Evolutionary conservation across 441 rosid species (phyloP).

Genomic region (Capsella rubella): DNA sequence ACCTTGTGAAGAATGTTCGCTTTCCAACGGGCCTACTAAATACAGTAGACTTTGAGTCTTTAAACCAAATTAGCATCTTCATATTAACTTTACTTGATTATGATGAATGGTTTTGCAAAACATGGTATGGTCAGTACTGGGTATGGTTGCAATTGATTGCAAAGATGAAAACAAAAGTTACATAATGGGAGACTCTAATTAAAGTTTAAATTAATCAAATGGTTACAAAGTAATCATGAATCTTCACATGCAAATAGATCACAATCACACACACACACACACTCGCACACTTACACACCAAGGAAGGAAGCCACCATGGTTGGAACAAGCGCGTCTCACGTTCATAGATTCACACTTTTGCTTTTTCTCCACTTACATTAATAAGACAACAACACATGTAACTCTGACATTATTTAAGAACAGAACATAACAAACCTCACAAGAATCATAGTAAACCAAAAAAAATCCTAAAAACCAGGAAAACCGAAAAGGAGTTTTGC

Average conservation of each 20-base stretch:
- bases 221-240: conserved; percentile 31
- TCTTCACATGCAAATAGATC: conserved; percentile 40
- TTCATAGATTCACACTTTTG: conserved; percentile 38
- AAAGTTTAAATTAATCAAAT: conserved; percentile 15
- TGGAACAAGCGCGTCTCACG: conserved; percentile 16
- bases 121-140: conserved; percentile 1
- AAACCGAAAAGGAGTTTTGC: conserved; percentile 8
- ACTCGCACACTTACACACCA: background rate
- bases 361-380: conserved; percentile 4
- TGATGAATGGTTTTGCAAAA: background rate
- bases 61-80: background rate
- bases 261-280: background rate
- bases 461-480: conserved; percentile 2
- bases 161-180: conserved; percentile 6
- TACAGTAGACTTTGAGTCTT: conserved; percentile 14
- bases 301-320: conserved; percentile 16
- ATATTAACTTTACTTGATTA: background rate
- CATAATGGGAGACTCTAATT: conserved; percentile 4
- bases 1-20: conserved; percentile 5
- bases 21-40: conserved; percentile 18
- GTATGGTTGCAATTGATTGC: conserved; percentile 20
- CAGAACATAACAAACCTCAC: conserved; percentile 21
- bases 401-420: conserved; percentile 16
- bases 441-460: background rate
- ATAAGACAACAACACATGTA: conserved; percentile 35